Evolutionary conservation across 2,329 filamentous ascomycete species (phyloP), one percentile per base, ranked within the genome.

Genomic region (Epichloe brachyelytri): DNA sequence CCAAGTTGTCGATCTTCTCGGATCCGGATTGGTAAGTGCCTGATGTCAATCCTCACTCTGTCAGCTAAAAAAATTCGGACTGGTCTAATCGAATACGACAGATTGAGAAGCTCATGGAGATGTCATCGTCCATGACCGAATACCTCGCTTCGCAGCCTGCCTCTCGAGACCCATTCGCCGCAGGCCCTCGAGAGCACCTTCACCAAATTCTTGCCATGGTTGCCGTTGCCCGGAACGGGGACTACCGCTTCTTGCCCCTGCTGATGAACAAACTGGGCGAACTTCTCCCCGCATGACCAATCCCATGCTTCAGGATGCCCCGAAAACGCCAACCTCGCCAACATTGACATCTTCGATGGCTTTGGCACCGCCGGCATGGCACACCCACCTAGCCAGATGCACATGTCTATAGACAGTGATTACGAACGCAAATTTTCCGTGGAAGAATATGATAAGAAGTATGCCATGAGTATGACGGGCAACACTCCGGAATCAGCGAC

Each of bases 81-180:
- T 10, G 12, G 22, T 7, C 43, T 49, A 41, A 50, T 36, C 22
- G 3, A 33, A 26, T 4, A 2, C 12, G 30, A 0, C 58, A 83
- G 79, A 80, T 93, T 54, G 86, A 90, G 62, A 91, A 91, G 63
- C 69, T 95, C 12, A 79, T 93, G 58, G 85, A 90, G 57, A 78
- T 90, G 37, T 81, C 86, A 12, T 85, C 78, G 63, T 81, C 82
- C 15, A 72, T 93, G 54, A 83, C 78, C 7, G 85, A 91, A 56
- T 82, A 87, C 37, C 79, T 95, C 51, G 76, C 82, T 8, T 73
- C 82, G 48, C 79, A 82, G 47, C 78, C 80, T 1, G 68, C 78
- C 0, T 75, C 79, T 3, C 71, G 78, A 2, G 75, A 79, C 39
- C 77, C 79, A 1, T 88, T 87, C 62, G 73, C 76, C 20, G 65